Base-by-base conservation (phyloP, 257 asterid genomes). In the Solanum lycopersicoides region DNA sequence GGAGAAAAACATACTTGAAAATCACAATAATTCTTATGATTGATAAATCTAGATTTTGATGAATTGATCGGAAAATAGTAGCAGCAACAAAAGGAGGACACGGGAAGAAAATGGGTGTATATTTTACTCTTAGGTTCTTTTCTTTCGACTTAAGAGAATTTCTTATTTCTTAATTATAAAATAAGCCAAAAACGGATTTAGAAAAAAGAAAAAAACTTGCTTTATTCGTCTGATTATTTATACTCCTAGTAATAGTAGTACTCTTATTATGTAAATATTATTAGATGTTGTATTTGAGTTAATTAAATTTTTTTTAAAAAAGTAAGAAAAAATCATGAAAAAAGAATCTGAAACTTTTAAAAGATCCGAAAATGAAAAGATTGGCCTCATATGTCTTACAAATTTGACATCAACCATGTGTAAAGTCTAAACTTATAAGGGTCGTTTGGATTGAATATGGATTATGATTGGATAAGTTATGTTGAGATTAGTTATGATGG, bases 1-100 rank as follows among this genome's bases (percentile, higher is more conserved):
- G 23, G 95, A 82, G 93, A 96, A 96, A 89, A 94, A 96, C 99
- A 96, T 96, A 63, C 63, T 25, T 44, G 21, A 77, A 77, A 13
- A 65, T 77, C 63, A 77, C 83, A 79, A 79, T 44, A 5, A 16
- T 45, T 18, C 44, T 47, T 65, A 30, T 47, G 85, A 47, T 80
- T 18, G 68, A 80, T 47, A 30, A 28, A 80, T 80, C 85, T 4
- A 47, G 85, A 80, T 28, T 80, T 30, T 30, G 68, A 47, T 80
- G 68, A 80, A 80, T 20, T 80, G 85, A 80, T 80, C 30, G 28
- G 28, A 47, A 80, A 80, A 80, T 30, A 30, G 68, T 47, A 47
- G n/a, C 9, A 77, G 84, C 39, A 77, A 77, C 37, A 9, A 79
- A 45, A 45, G 28, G 41, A 30, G 66, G 84, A 16, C 66, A 30